Evolutionary conservation across 345 rosid species (phyloP).

Genomic region (Eucalyptus urophylla): DNA sequence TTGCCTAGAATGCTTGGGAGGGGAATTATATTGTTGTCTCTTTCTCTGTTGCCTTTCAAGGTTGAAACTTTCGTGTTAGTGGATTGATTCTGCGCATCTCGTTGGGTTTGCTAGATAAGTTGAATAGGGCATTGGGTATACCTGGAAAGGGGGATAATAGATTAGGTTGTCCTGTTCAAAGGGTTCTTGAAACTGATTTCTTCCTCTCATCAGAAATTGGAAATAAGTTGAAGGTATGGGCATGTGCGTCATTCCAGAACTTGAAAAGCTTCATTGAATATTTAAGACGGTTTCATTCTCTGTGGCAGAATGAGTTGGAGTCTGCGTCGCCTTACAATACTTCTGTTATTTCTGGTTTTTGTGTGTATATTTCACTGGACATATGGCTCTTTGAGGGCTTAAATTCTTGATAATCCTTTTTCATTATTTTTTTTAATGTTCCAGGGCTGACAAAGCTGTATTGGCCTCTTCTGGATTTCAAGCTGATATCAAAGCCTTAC

Average conservation of each 20-base stretch:
- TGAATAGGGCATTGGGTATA: background rate
- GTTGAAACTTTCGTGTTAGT: background rate
- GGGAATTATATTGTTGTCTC: background rate
- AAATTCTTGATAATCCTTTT: background rate
- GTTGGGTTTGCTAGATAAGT: background rate
- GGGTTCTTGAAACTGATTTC: background rate
- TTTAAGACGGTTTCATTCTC: background rate
- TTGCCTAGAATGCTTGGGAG: background rate
- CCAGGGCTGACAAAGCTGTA: constrained; percentile 75
- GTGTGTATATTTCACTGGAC: background rate
- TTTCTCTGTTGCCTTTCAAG: background rate
- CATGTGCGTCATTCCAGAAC: background rate
- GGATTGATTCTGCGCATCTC: background rate
- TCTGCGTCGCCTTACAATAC: background rate
- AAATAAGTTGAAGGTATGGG: background rate
- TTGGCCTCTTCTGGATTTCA: constrained; percentile 97
- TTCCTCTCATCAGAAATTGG: background rate
- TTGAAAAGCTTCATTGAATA: background rate
- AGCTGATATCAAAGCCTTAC: constrained; percentile 92
- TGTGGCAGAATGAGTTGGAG: background rate
- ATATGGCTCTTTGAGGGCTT: background rate
- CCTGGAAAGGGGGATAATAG: background rate
- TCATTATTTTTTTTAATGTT: background rate
- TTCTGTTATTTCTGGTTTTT: background rate
- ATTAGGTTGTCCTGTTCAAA: background rate